Conservation (phyloP, 495 filamentous ascomycete species). For the Aspergillus mulundensis region DNA sequence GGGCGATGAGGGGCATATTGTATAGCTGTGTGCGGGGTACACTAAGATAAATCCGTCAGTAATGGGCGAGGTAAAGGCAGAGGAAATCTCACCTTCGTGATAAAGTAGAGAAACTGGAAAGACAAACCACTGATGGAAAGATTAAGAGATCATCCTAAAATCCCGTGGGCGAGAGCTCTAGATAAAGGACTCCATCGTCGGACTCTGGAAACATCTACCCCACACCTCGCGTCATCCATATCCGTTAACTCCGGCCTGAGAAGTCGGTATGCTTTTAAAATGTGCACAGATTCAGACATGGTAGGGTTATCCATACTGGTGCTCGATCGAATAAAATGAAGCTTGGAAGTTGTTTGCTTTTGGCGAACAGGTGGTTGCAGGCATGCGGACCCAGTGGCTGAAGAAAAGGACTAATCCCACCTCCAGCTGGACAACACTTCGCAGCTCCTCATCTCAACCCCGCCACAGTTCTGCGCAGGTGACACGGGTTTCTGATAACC, state of each 20-base stretch:
- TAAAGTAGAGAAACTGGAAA: not conserved
- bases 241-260: not conserved
- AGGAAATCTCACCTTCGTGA: not conserved
- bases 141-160: not conserved
- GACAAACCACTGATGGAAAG: not conserved
- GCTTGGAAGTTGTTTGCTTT: not conserved
- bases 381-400: conserved; percentile 3
- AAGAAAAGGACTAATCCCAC: not conserved
- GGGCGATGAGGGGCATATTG: conserved; percentile 52
- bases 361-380: not conserved
- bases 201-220: not conserved
- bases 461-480: not conserved
- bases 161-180: not conserved
- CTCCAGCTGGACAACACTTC: not conserved
- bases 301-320: not conserved
- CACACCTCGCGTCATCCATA: not conserved
- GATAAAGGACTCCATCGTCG: not conserved
- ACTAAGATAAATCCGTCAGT: not conserved
- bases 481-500: not conserved
- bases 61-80: no score
- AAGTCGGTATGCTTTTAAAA: not conserved
- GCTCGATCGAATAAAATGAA: not conserved
- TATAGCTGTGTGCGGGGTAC: not conserved
- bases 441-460: not conserved
- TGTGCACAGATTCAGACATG: not conserved